These are phyloP conservation scores for Gloeopeniophorella convolvens DNA, from an alignment of 768 basidiomycete genomes.

Conservation along the genomic window DNA sequence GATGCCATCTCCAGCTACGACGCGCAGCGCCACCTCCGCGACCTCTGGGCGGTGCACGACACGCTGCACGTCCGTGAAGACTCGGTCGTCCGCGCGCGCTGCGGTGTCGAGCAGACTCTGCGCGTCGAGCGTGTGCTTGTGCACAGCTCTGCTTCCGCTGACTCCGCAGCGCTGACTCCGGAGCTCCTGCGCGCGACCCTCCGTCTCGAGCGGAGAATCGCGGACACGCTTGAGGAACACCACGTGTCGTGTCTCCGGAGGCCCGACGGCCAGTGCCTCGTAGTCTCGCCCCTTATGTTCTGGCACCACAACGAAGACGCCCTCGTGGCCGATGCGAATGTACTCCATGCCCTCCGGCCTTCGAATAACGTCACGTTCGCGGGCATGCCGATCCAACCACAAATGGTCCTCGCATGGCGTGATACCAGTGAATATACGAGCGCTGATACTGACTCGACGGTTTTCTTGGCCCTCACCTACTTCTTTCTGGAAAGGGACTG, in stretches of 20 bases:
- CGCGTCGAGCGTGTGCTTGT: constrained; percentile 75
- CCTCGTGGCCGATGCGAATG: constrained; percentile 46
- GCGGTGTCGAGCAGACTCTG: constrained; percentile 59
- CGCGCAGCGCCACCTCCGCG: constrained; percentile 56
- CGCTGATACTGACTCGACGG: constrained; percentile 52
- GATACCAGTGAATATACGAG: constrained; percentile 45
- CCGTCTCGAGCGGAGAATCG: constrained; percentile 52
- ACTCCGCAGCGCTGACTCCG: constrained; percentile 51
- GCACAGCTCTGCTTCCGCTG: constrained; percentile 43
- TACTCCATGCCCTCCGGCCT: constrained; percentile 52
- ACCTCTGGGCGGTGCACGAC: constrained; percentile 64
- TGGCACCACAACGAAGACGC: constrained; percentile 59
- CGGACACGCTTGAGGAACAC: constrained; percentile 37
- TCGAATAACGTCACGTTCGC: constrained; percentile 50
- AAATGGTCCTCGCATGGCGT: constrained; percentile 74
- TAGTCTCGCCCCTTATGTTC: constrained; percentile 67
- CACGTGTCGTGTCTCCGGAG: constrained; percentile 49
- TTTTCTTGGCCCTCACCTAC: constrained; percentile 73
- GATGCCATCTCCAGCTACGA: constrained; percentile 46
- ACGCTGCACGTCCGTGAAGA: constrained; percentile 63
- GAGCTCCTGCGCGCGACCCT: constrained; percentile 58
- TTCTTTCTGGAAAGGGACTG: constrained; percentile 77
- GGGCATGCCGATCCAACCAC: constrained; percentile 58
- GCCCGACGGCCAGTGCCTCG: constrained; percentile 52
- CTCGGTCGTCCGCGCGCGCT: constrained; percentile 63